phyloP scores from a whole-genome alignment of 2,329 filamentous ascomycete species.

The Arthrobotrys sinensis region DNA sequence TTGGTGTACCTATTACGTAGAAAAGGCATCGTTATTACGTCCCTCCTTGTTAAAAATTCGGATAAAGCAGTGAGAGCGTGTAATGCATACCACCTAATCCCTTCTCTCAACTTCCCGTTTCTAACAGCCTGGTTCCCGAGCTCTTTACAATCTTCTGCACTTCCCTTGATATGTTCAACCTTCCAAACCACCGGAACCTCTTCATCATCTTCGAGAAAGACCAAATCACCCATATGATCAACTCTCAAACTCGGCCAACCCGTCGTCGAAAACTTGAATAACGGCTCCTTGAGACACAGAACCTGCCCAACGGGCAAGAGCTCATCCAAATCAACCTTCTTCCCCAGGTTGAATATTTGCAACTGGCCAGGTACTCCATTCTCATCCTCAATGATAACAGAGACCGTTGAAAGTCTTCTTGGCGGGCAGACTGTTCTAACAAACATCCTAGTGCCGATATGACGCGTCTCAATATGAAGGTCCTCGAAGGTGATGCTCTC shows the following conservation, averaged over 20 bases:
- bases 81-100: constrained; percentile 34
- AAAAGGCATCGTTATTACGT: neutral
- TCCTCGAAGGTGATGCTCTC: constrained; percentile 13
- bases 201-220: constrained; percentile 35
- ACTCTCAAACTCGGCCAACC: constrained; percentile 31
- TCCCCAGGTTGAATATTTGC: constrained; percentile 35
- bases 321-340: neutral
- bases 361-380: constrained; percentile 13
- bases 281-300: constrained; percentile 41
- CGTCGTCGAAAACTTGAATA: constrained; percentile 38
- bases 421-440: constrained; percentile 21
- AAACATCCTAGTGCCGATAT: constrained; percentile 25
- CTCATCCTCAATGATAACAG: constrained; percentile 34
- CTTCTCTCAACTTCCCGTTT: constrained; percentile 11
- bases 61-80: neutral
- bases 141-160: constrained; percentile 15
- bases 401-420: constrained; percentile 15
- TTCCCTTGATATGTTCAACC: constrained; percentile 1
- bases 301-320: constrained; percentile 40
- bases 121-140: constrained; percentile 38
- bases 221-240: constrained; percentile 47
- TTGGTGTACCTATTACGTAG: constrained; percentile 29
- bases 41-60: neutral
- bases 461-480: constrained; percentile 19
- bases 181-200: constrained; percentile 26